Evolutionary conservation across 2,329 filamentous ascomycete species (phyloP).

Genomic region (Penicillium sp.): DNA sequence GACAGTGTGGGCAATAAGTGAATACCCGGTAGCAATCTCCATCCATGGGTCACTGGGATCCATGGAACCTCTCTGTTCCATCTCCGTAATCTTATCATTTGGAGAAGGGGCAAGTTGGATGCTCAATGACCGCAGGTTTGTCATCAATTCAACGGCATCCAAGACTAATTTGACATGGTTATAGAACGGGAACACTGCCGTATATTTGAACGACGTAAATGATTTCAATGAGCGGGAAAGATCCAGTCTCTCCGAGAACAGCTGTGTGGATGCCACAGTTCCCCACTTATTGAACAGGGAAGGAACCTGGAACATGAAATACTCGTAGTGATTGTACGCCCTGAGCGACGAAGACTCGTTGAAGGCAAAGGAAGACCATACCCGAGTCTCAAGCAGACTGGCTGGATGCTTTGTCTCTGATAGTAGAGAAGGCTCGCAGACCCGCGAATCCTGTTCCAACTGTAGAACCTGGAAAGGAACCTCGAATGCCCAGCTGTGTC

Average conservation of each 20-base stretch:
- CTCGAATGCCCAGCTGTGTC: slow-evolving; percentile 56
- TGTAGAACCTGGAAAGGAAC: slow-evolving; percentile 55
- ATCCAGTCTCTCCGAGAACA: too few species aligned
- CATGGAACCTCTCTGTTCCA: slow-evolving; percentile 33
- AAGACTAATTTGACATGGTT: slow-evolving; percentile 48
- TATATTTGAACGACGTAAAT: too few species aligned
- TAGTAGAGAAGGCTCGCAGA: too few species aligned
- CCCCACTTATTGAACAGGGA: too few species aligned
- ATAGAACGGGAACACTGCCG: slow-evolving; percentile 59
- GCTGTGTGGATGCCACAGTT: too few species aligned
- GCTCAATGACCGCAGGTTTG: too few species aligned
- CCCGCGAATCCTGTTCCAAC: slow-evolving; percentile 28
- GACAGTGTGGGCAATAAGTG: slow-evolving; percentile 36
- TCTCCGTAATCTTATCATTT: slow-evolving; percentile 30
- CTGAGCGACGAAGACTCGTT: slow-evolving; percentile 69
- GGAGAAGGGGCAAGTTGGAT: slow-evolving; percentile 44
- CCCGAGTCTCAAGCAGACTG: slow-evolving; percentile 32
- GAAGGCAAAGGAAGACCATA: too few species aligned
- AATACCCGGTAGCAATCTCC: slow-evolving; percentile 47
- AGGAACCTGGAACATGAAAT: slow-evolving; percentile 57
- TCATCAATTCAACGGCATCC: slow-evolving; percentile 44
- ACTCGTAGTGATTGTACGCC: slow-evolving; percentile 63
- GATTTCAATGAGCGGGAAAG: too few species aligned
- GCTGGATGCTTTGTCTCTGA: too few species aligned
- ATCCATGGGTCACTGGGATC: slow-evolving; percentile 44